Conservation (phyloP, 805 yeast genomes). For the Candida multigemmis region DNA sequence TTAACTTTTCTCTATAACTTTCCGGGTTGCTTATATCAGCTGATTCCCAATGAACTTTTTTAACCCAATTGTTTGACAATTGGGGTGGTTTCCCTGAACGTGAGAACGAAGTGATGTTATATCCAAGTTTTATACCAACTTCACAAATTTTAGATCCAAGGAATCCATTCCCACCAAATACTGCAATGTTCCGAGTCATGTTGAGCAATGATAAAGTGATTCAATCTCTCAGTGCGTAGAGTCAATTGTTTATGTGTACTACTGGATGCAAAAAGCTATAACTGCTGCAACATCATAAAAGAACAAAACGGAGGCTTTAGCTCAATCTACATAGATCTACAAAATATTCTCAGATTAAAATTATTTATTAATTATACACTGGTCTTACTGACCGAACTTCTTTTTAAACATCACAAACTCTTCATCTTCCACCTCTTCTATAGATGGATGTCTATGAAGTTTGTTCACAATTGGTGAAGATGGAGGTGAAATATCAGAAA, state of each 20-base stretch:
- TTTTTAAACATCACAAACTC: conserved; percentile 31
- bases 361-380: too few relatives aligned
- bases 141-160: conserved; percentile 64
- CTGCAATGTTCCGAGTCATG: too few relatives aligned
- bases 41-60: conserved; percentile 52
- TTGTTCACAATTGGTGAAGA: conserved; percentile 3
- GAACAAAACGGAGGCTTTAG: too few relatives aligned
- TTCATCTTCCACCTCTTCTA: conserved; percentile 26
- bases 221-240: too few relatives aligned
- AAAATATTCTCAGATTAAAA: too few relatives aligned
- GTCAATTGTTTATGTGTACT: too few relatives aligned
- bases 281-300: too few relatives aligned
- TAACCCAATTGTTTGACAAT: conserved; percentile 41
- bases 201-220: too few relatives aligned
- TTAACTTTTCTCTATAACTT: conserved; percentile 40
- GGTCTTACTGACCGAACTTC: conserved; percentile 20
- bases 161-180: conserved; percentile 87
- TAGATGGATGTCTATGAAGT: conserved; percentile 17
- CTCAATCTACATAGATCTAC: too few relatives aligned
- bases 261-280: too few relatives aligned
- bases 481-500: conserved; percentile 5
- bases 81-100: conserved; percentile 45
- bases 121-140: conserved; percentile 53
- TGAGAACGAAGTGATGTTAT: conserved; percentile 60
- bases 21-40: conserved; percentile 64